Percentiles rank a stretch among this genome's conserved stretches.
These are phyloP conservation scores for Cladosporium sp. DNA, from an alignment of 2,329 filamentous ascomycete species.

Conservation along the genomic window DNA sequence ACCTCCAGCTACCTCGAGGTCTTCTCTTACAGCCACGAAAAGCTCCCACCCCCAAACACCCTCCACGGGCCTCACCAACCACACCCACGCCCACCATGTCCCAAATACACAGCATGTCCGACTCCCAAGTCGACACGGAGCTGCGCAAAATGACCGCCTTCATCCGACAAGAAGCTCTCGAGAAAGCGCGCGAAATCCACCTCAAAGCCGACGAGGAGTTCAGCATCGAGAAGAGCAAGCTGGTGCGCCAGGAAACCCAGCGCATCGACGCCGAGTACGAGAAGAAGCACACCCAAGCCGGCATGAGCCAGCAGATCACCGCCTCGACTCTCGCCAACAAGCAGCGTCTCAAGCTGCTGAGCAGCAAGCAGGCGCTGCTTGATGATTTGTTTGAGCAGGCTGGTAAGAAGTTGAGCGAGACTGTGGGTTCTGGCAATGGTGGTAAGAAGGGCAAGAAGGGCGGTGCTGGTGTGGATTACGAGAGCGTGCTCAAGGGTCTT, in stretches of 20 bases:
- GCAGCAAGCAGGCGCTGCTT: slow-evolving; percentile 82
- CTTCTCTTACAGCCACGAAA: background rate
- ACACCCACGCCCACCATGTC: slow-evolving; percentile 62
- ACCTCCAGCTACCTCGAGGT: background rate
- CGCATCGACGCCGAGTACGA: slow-evolving; percentile 90
- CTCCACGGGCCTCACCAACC: slow-evolving; percentile 26
- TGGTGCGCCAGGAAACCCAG: slow-evolving; percentile 90
- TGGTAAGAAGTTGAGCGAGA: slow-evolving; percentile 58
- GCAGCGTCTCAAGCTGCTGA: slow-evolving; percentile 83
- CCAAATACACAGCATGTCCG: slow-evolving; percentile 88
- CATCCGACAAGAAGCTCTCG: slow-evolving; percentile 96
- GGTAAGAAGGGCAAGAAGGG: slow-evolving; percentile 48
- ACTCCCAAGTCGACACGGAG: slow-evolving; percentile 96
- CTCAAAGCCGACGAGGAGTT: slow-evolving; percentile 99
- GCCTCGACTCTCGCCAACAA: slow-evolving; percentile 95
- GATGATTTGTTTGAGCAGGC: slow-evolving; percentile 84
- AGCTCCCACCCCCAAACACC: background rate
- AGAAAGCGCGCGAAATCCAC: slow-evolving; percentile 95
- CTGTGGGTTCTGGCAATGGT: background rate
- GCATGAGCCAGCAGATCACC: slow-evolving; percentile 98
- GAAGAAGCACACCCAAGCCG: slow-evolving; percentile 98
- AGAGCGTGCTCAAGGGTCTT: slow-evolving; percentile 70
- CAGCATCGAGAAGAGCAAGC: slow-evolving; percentile 97
- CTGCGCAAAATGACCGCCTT: slow-evolving; percentile 99
- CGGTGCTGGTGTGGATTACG: slow-evolving; percentile 67